Evolutionary conservation across 192 early-diverging fungal species (phyloP), one percentile per base, ranked within the genome.

Genomic region (Backusella westeae): DNA sequence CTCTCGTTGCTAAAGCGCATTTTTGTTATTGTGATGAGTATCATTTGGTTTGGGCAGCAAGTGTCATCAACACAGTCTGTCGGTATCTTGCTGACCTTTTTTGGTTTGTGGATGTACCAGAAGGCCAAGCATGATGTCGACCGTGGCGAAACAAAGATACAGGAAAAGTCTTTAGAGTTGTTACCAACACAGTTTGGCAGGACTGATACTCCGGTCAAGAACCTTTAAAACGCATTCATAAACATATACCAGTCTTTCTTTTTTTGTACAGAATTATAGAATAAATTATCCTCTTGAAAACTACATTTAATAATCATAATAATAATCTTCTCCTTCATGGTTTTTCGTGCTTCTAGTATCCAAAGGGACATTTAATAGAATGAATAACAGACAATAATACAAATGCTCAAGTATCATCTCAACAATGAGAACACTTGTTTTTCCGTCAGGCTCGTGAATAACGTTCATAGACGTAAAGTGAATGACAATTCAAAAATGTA

Each of bases 1-100:
- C 90, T 93, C 12, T 92, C 91, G 3, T 86, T 97, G 72, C 81
- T 95, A 69, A 97, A 97, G 84, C 89, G 96, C 19, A 95, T 97
- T 69, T 89, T 94, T 77, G 95, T 97, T 39, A 96, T 97, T 82
- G 88, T 91, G 26, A 92, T 92, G 35, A 86, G 87, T 65, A 94
- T 97, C 41, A 67, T 94, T 14, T 97, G 93, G 84, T 95, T 95
- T 81, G 90, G 90, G 52, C 93, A 97, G 77, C 81, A 87, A n/a
- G 88, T 95, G 6, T 84, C 87, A 17, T 63, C 80, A 1, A 78
- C 90, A 3, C 95, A 97, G 79, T 90, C 86, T 52, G 69, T 90
- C 53, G 96, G 96, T 39, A 93, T 97, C 26, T 70, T 84, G 15
- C 56, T 95, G 75, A 96, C 95, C 0, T 95, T 97, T 85, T 34